These are phyloP conservation scores for Avena eriantha DNA, from an alignment of 176 grass and related monocot genomes.

Conservation along the genomic window DNA sequence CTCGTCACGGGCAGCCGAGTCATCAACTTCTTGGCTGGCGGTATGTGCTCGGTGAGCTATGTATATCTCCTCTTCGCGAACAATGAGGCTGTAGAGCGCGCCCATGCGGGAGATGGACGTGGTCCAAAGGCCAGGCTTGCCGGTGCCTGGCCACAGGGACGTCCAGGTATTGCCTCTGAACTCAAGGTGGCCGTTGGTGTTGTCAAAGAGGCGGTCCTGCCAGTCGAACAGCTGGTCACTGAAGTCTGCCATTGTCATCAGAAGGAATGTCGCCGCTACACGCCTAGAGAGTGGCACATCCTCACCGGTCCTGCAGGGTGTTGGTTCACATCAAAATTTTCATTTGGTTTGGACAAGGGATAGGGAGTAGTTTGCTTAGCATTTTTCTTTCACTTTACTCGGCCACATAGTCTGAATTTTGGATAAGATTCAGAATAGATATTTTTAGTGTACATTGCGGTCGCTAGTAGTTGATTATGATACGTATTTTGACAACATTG, in stretches of 20 bases:
- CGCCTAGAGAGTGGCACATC: constrained; percentile 68
- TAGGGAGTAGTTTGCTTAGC: background rate
- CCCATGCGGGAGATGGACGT: constrained; percentile 67
- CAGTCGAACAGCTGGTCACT: constrained; percentile 79
- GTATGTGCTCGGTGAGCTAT: background rate
- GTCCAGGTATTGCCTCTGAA: constrained; percentile 53
- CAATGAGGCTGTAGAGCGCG: constrained; percentile 62
- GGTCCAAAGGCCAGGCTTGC: constrained; percentile 81
- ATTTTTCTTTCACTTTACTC: background rate
- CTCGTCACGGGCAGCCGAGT: constrained; percentile 44
- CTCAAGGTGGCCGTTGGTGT: constrained; percentile 62
- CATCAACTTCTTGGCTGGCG: background rate
- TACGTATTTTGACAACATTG: background rate
- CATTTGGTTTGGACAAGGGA: background rate
- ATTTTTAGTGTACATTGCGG: too few species aligned
- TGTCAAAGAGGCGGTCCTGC: constrained; percentile 76
- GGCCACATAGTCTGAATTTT: background rate
- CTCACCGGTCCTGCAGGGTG: constrained; percentile 54
- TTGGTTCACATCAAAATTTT: background rate
- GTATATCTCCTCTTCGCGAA: constrained; percentile 70
- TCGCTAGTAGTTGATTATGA: background rate
- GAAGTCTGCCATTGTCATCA: constrained; percentile 84
- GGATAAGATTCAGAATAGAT: background rate
- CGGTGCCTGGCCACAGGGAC: constrained; percentile 68
- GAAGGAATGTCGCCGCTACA: constrained; percentile 56